Conservation (phyloP, 2,329 filamentous ascomycete genomes). For the Ophiostoma angusticollis region DNA sequence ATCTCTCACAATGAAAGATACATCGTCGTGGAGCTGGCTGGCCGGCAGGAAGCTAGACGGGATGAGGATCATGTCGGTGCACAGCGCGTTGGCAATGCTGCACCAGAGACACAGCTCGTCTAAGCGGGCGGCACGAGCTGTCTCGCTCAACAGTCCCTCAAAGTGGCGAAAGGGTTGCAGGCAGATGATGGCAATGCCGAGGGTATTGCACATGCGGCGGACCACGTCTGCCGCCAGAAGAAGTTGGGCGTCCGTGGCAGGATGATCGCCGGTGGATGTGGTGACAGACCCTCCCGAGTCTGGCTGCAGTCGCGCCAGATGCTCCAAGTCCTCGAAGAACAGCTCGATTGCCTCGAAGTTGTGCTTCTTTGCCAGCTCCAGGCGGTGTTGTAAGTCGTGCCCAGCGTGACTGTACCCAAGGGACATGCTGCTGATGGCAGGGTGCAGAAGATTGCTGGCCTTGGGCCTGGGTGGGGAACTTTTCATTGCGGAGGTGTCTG, state of each 20-base stretch:
- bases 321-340: constrained; percentile 50
- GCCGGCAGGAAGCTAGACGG: constrained; percentile 42
- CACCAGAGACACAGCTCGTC: constrained; percentile 48
- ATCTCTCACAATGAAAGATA: constrained; percentile 38
- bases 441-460: too few relatives aligned
- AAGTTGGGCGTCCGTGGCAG: constrained; percentile 1
- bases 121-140: constrained; percentile 34
- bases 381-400: constrained; percentile 8
- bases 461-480: too few relatives aligned
- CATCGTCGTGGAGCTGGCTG: constrained; percentile 19
- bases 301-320: constrained; percentile 33
- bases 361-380: constrained; percentile 8
- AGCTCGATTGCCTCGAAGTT: constrained; percentile 46
- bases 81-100: constrained; percentile 37
- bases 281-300: constrained; percentile 14
- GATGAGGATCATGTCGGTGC: constrained; percentile 51
- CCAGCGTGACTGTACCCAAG: constrained; percentile 12
- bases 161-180: constrained; percentile 53
- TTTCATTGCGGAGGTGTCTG: too few relatives aligned
- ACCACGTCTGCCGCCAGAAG: constrained; percentile 34
- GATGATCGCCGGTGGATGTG: background rate
- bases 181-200: constrained; percentile 34
- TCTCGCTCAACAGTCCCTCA: constrained; percentile 43
- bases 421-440: constrained; percentile 13
- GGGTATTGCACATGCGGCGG: constrained; percentile 31